Conservation (phyloP, 1,284 basidiomycete genomes). For the Peniophora sp. region DNA sequence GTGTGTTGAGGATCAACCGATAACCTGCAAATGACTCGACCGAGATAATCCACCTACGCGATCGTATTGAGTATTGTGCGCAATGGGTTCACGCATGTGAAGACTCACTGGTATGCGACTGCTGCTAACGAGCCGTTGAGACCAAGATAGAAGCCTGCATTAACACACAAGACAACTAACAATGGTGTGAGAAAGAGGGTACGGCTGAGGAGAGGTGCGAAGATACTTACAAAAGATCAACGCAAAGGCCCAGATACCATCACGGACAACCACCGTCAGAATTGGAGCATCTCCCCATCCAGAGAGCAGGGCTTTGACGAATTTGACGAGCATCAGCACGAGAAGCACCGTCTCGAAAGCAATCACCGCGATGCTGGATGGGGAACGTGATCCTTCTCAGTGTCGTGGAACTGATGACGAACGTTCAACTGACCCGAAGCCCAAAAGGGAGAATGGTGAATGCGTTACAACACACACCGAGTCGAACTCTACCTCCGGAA, state of each 20-base stretch:
- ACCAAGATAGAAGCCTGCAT: constrained; percentile 7
- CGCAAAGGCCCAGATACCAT: constrained; percentile 23
- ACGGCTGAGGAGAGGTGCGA: neutral
- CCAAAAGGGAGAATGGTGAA: constrained; percentile 18
- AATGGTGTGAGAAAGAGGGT: neutral
- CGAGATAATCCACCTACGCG: neutral
- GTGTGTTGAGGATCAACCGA: neutral
- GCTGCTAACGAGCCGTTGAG: neutral
- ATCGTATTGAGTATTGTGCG: neutral
- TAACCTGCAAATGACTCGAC: neutral
- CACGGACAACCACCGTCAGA: constrained; percentile 25
- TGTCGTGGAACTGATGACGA: neutral
- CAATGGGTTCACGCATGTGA: neutral
- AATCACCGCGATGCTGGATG: constrained; percentile 24
- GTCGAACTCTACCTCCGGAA: constrained; percentile 19
- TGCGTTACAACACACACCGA: constrained; percentile 15
- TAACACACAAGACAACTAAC: constrained; percentile 7
- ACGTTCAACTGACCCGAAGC: constrained; percentile 19
- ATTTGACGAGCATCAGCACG: constrained; percentile 23
- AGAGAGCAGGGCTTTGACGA: constrained; percentile 18
- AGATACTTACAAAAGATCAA: constrained; percentile 17
- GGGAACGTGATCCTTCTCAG: neutral
- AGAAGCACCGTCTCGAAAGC: constrained; percentile 28
- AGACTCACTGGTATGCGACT: constrained; percentile 3
- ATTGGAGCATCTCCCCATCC: constrained; percentile 24